Conservation (phyloP, 1,139 yeast genomes). For the Scheffersomyces insectosa region DNA sequence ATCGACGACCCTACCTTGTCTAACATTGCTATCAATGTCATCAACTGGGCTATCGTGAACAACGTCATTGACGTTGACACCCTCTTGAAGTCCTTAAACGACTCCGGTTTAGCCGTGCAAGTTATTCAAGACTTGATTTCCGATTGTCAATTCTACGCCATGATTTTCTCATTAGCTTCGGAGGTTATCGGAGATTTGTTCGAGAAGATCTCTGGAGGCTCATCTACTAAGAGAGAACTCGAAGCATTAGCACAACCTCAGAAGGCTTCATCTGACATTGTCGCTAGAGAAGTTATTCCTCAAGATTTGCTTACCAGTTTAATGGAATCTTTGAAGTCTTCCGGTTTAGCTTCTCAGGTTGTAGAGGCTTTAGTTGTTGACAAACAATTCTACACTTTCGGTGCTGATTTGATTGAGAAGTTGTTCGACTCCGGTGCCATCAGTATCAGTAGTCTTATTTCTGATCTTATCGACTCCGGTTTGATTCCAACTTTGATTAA, state of each 20-base stretch:
- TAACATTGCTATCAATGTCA: constrained; percentile 29
- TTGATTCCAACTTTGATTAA: constrained; percentile 39
- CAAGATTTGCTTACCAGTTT: constrained; percentile 32
- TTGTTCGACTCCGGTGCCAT: constrained; percentile 35
- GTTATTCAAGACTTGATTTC: constrained; percentile 39
- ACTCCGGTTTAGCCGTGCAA: constrained; percentile 44
- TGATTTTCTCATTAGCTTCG: constrained; percentile 40
- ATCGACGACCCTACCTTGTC: constrained; percentile 35
- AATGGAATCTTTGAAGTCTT: constrained; percentile 47
- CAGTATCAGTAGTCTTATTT: constrained; percentile 27
- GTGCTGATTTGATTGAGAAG: constrained; percentile 39
- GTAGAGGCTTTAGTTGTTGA: constrained; percentile 43
- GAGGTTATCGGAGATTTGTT: constrained; percentile 34
- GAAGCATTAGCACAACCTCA: neutral
- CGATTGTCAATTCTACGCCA: constrained; percentile 44
- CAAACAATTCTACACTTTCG: constrained; percentile 39
- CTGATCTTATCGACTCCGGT: constrained; percentile 38
- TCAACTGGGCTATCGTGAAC: constrained; percentile 32
- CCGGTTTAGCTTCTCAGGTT: constrained; percentile 46
- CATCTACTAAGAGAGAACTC: constrained; percentile 4
- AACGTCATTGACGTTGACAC: constrained; percentile 38
- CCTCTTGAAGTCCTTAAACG: constrained; percentile 42
- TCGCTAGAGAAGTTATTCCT: constrained; percentile 12
- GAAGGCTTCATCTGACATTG: neutral
- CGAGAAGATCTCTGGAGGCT: constrained; percentile 19